phyloP scores from a whole-genome alignment of 257 asterid species.

The Solanum pinnatisectum region DNA sequence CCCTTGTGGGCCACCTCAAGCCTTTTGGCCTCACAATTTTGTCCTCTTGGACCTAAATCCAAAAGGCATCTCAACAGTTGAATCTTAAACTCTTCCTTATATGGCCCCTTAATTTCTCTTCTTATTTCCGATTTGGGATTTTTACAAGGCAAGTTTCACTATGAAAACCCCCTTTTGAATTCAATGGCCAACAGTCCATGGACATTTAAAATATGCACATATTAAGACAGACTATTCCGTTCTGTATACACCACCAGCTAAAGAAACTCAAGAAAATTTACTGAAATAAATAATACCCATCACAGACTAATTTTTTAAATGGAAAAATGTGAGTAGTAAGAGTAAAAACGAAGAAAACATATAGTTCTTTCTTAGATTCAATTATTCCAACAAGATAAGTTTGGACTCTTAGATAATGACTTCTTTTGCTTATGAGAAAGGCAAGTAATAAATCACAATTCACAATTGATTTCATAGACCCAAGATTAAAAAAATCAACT shows the following conservation, averaged over 20 bases:
- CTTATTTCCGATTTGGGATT: not conserved
- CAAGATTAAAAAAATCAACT: not conserved
- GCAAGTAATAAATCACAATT: not conserved
- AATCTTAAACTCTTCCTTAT: not conserved
- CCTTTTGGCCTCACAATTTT: not conserved
- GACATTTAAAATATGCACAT: not conserved
- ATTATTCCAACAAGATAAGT: not conserved
- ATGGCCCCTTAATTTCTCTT: not conserved
- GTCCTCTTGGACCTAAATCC: not conserved
- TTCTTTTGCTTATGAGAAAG: not conserved
- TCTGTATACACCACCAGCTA: not conserved
- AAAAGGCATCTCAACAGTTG: not conserved
- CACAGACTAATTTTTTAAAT: not conserved
- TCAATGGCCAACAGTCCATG: not conserved
- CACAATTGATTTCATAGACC: not conserved
- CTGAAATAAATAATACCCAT: not conserved
- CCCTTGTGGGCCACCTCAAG: not conserved
- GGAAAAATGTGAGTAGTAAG: not conserved
- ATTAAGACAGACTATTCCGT: not conserved
- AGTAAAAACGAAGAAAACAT: not conserved
- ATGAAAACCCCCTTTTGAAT: not conserved
- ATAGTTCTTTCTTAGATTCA: not conserved
- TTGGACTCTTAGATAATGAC: not conserved
- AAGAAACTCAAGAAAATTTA: not conserved
- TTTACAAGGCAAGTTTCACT: not conserved